Evolutionary conservation across 805 yeast genomes (phyloP), one percentile per base, ranked within the genome.

Genomic region (Kluyveromyces dobzhanskii): DNA sequence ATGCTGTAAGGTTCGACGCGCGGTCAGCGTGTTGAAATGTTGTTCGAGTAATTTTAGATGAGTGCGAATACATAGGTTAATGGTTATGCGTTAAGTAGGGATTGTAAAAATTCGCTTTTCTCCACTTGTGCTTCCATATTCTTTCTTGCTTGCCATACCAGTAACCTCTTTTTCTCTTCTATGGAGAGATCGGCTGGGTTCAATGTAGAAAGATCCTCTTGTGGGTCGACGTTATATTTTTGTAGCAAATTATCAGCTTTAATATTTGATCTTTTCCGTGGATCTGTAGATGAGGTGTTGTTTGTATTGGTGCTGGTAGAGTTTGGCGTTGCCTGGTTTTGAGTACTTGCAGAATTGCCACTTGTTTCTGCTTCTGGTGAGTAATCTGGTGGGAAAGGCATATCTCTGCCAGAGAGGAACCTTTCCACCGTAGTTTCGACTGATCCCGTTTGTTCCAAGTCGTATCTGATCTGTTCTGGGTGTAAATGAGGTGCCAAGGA

Each of bases 401-500:
- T 69, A 12, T 64, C 62, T 10, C 82, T 80, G 28, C 70, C 75
- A 38, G 72, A 71, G 55, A 90, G 67, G 46, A 73, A 78, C 32
- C 78, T 70, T 37, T 86, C 84, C 8, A 87, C 78, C 0, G 97
- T 88, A 7, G 61, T 72, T 57, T 85, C 88, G 1, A 88, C 88
- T 6, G 83, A 78, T 0, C 94, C 94, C 0, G 92, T 76, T 43
- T 75, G 67, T 51, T 79, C 77, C 44, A 92, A 70, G 56, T 83
- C 94, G 44, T 69, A 67, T 44, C 78, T 68, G 44, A 92, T 85
- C 54, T 84, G 94, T 6, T 73, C 83, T 3, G 62, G 70, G 1
- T 83, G 68, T 24, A 85, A 63, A 16, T 68, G 67, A 3, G 97
- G 96, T 0, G 87, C 95, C 40, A 90, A 67, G 30, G 86, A 77